Evolutionary conservation across 2,329 filamentous ascomycete species (phyloP).

Genomic region (Fusarium keratoplasticum): DNA sequence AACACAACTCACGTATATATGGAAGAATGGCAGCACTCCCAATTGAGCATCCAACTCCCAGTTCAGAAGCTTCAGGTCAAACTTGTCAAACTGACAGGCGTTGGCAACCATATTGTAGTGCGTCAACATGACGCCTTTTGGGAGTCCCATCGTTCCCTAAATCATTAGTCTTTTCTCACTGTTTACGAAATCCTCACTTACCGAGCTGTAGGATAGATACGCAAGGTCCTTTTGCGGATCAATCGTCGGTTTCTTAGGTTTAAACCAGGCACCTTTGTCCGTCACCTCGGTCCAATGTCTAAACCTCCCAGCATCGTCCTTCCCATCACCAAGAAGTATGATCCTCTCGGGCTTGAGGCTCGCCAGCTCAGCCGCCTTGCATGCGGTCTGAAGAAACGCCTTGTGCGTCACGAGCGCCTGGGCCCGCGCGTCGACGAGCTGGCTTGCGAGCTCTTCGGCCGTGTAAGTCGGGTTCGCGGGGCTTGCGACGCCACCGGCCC

Average conservation of each 20-base stretch:
- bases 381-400: slow-evolving; percentile 71
- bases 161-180: background rate
- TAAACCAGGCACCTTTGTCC: slow-evolving; percentile 65
- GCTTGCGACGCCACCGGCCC: slow-evolving; percentile 85
- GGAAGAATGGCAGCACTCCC: slow-evolving; percentile 88
- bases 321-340: slow-evolving; percentile 78
- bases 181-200: slow-evolving; percentile 29
- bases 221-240: slow-evolving; percentile 79
- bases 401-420: slow-evolving; percentile 81
- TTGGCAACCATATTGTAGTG: slow-evolving; percentile 88
- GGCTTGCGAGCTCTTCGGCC: slow-evolving; percentile 83
- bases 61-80: slow-evolving; percentile 66
- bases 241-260: slow-evolving; percentile 68
- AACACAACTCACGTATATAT: slow-evolving; percentile 77
- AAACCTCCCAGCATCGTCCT: slow-evolving; percentile 67
- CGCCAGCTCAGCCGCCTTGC: slow-evolving; percentile 74
- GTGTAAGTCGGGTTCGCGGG: slow-evolving; percentile 92
- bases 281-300: slow-evolving; percentile 80
- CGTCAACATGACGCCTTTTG: slow-evolving; percentile 90
- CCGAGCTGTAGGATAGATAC: slow-evolving; percentile 86
- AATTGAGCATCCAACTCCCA: slow-evolving; percentile 78
- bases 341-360: slow-evolving; percentile 80
- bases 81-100: slow-evolving; percentile 63
- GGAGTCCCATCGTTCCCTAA: slow-evolving; percentile 85
- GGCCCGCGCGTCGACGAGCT: slow-evolving; percentile 82